Percentiles rank a stretch among this genome's conserved stretches.
Conservation (phyloP, 805 yeast species). For the Candida piceae region DNA sequence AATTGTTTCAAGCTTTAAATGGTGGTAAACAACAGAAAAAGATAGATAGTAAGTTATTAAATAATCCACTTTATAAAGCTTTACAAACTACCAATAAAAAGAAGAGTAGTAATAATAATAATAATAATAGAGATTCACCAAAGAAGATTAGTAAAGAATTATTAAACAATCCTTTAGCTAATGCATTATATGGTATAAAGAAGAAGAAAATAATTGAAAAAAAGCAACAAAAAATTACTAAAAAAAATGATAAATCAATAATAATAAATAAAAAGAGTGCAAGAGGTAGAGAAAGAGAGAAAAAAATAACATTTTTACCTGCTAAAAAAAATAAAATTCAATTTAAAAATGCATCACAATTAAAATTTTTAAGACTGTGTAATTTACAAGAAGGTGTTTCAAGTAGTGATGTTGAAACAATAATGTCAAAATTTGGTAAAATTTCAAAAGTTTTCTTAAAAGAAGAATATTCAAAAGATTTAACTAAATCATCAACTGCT, state of each 20-base stretch:
- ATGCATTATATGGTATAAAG: no score
- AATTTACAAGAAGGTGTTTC: slow-evolving; percentile 30
- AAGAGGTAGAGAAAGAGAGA: no score
- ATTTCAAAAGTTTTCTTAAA: slow-evolving; percentile 19
- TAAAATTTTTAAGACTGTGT: slow-evolving; percentile 24
- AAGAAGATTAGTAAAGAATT: no score
- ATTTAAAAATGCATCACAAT: slow-evolving; percentile 21
- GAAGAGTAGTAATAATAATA: background rate
- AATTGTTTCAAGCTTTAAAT: slow-evolving; percentile 3
- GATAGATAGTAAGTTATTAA: no score
- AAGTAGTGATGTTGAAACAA: slow-evolving; percentile 24
- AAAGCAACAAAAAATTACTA: no score
- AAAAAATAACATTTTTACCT: slow-evolving; percentile 1
- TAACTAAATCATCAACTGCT: slow-evolving; percentile 32
- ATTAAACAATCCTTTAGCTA: no score
- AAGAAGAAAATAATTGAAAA: no score
- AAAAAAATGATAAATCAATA: no score
- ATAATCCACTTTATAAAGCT: no score
- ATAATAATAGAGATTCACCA: no score
- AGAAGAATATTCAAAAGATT: slow-evolving; percentile 19
- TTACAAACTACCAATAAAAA: background rate
- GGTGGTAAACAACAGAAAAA: no score
- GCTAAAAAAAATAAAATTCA: slow-evolving; percentile 2
- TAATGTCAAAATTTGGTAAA: slow-evolving; percentile 20
- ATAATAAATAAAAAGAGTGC: no score